Conservation (phyloP, 2,329 filamentous ascomycete genomes). For the Dactylellina sp. region DNA sequence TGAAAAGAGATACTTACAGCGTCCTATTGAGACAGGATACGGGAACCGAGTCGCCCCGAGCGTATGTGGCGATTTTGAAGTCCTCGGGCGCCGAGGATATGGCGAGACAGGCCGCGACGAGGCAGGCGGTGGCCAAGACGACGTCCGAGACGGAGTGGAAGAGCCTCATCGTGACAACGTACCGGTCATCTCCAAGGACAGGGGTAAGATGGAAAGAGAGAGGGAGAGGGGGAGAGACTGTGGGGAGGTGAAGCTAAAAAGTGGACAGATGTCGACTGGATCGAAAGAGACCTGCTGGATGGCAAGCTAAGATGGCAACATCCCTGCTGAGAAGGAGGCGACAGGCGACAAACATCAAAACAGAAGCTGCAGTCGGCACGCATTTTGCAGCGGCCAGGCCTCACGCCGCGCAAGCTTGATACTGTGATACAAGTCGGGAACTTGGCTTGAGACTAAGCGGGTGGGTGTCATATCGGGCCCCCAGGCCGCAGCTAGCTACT, state of each 20-base stretch:
- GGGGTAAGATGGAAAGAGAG: not conserved
- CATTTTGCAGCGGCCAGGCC: no score
- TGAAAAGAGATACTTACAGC: slow-evolving; percentile 23
- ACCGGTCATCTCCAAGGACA: slow-evolving; percentile 10
- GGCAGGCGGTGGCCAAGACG: slow-evolving; percentile 3
- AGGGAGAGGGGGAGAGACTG: not conserved
- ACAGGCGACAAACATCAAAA: not conserved
- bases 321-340: not conserved
- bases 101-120: slow-evolving; percentile 12
- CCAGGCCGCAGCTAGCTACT: no score
- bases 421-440: no score
- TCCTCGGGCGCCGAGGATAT: slow-evolving; percentile 38
- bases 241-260: not conserved
- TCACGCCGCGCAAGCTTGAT: no score
- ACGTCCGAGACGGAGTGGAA: slow-evolving; percentile 21
- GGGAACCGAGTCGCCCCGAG: slow-evolving; percentile 39
- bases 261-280: not conserved
- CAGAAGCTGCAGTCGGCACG: slow-evolving; percentile 1
- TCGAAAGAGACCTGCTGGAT: no score
- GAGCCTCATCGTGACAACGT: slow-evolving; percentile 13
- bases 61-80: slow-evolving; percentile 44
- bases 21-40: slow-evolving; percentile 55
- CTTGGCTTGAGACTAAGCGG: no score
- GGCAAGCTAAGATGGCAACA: not conserved
- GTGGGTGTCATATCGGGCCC: no score